phyloP scores from a whole-genome alignment of 2,329 filamentous ascomycete species.

The Colletotrichum limetticola region DNA sequence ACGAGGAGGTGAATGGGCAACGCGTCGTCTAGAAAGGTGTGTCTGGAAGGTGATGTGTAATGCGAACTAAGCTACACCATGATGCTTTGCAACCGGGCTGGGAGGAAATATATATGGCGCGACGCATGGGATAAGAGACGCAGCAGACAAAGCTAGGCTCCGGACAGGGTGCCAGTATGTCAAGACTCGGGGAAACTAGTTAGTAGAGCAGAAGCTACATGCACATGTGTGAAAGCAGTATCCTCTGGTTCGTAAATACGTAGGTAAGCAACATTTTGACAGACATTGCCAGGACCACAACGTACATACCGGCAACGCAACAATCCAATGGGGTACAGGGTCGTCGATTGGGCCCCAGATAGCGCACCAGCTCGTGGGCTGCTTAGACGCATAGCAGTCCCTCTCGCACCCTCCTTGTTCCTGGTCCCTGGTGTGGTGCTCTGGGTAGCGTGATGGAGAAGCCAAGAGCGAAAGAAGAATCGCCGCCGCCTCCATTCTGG shows the following conservation, averaged over 20 bases:
- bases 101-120: constrained; percentile 33
- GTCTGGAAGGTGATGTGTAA: constrained; percentile 33
- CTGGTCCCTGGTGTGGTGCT: constrained; percentile 26
- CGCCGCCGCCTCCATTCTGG: constrained; percentile 13
- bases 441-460: constrained; percentile 15
- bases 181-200: constrained; percentile 11
- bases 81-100: constrained; percentile 28
- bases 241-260: constrained; percentile 24
- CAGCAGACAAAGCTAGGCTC: constrained; percentile 9
- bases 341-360: constrained; percentile 20
- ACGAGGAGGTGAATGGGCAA: neutral
- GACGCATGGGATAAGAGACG: constrained; percentile 13
- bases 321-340: constrained; percentile 6
- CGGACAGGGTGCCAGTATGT: constrained; percentile 16
- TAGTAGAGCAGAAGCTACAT: constrained; percentile 8
- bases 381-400: constrained; percentile 28
- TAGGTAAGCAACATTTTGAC: constrained; percentile 31
- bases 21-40: neutral
- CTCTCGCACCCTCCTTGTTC: constrained; percentile 7
- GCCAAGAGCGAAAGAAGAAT: constrained; percentile 10
- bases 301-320: constrained; percentile 21
- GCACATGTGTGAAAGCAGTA: constrained; percentile 22
- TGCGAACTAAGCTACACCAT: constrained; percentile 22
- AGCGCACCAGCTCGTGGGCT: constrained; percentile 20
- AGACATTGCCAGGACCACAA: constrained; percentile 15